These are phyloP conservation scores for Russula lepida DNA, from an alignment of 768 basidiomycete species.

Conservation along the genomic window DNA sequence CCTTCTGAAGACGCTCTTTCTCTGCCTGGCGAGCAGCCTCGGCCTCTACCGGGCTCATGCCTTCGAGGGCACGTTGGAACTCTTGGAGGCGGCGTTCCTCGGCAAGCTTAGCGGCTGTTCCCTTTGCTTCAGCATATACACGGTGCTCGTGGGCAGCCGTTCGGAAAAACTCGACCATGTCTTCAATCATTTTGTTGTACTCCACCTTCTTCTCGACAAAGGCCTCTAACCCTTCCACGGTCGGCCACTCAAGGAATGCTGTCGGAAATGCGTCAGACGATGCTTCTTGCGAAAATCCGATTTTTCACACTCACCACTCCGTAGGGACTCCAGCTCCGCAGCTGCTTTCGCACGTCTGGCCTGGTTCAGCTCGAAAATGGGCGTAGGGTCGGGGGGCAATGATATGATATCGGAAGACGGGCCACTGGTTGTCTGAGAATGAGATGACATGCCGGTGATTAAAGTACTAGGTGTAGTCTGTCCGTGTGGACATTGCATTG, in stretches of 20 bases:
- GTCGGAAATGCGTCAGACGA: neutral
- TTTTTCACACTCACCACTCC: neutral
- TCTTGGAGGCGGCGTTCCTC: neutral
- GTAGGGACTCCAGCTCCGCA: neutral
- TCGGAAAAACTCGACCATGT: neutral
- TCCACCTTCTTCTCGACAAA: constrained; percentile 6
- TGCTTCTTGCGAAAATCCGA: neutral
- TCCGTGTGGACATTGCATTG: neutral
- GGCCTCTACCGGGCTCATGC: neutral
- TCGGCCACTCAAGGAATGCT: constrained; percentile 9
- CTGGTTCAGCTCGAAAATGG: neutral
- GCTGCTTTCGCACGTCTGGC: neutral
- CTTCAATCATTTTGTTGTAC: neutral
- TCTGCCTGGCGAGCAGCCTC: neutral
- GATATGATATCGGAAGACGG: neutral
- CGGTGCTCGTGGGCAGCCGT: neutral
- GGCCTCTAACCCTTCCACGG: constrained; percentile 3
- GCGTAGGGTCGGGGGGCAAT: neutral
- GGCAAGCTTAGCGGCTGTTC: neutral
- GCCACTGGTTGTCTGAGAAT: neutral
- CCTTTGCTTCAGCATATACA: neutral
- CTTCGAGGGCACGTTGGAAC: neutral
- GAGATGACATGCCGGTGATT: neutral
- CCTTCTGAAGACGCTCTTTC: neutral
- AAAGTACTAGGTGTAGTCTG: neutral